Conservation (phyloP, 345 rosid genomes). For the Schrenkiella parvula region DNA sequence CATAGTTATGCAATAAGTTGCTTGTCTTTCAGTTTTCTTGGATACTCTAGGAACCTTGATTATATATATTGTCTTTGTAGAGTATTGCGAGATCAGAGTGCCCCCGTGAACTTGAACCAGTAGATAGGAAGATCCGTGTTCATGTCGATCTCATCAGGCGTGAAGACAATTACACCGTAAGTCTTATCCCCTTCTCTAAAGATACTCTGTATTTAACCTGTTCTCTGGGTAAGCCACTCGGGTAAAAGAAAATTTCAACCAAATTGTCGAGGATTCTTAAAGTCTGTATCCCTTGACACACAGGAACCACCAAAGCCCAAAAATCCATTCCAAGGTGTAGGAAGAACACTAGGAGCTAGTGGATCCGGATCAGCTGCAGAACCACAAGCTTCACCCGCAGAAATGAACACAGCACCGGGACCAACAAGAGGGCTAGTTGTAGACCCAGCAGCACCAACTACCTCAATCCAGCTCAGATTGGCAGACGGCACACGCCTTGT, state of each 20-base stretch:
- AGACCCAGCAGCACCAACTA: constrained; percentile 42
- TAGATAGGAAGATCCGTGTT: constrained; percentile 56
- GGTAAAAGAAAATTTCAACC: no score
- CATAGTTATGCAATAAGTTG: not conserved
- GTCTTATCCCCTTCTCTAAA: constrained; percentile 1
- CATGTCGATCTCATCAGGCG: constrained; percentile 68
- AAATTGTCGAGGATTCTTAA: not conserved
- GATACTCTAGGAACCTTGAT: not conserved
- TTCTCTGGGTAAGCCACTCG: no score
- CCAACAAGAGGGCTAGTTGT: constrained; percentile 59
- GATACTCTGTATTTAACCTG: not conserved
- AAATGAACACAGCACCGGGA: constrained; percentile 41
- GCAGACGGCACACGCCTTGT: constrained; percentile 50
- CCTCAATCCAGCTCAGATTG: constrained; percentile 79
- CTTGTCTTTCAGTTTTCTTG: not conserved
- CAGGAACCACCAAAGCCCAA: constrained; percentile 55
- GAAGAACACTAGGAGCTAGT: constrained; percentile 73
- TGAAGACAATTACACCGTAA: constrained; percentile 61
- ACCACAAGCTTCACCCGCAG: constrained; percentile 31
- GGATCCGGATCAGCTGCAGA: constrained; percentile 34
- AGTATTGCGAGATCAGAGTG: constrained; percentile 74
- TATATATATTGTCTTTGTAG: constrained; percentile 38
- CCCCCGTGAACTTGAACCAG: constrained; percentile 76
- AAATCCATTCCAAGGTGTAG: constrained; percentile 57
- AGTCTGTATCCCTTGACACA: constrained; percentile 38